Evolutionary conservation across 2,329 filamentous ascomycete species (phyloP), one percentile per base, ranked within the genome.

Genomic region (Ophiocordyceps camponoti-leonardi): DNA sequence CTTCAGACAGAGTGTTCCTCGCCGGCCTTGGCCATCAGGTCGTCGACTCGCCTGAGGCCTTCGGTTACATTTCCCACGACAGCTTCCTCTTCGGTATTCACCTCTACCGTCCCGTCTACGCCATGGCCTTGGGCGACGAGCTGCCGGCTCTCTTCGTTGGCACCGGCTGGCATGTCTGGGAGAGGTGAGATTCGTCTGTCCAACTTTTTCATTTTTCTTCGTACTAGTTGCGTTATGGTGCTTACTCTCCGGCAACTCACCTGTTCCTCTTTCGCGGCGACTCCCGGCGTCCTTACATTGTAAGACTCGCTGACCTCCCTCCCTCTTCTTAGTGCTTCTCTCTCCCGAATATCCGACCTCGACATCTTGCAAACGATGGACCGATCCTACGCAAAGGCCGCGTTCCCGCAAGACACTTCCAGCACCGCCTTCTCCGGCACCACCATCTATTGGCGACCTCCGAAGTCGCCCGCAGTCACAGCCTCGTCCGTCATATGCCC

Each of bases 81-180:
- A 71, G 74, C 0, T 55, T 85, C 1, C 63, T 81, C 2, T 84
- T 74, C 50, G 79, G 75, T 1, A 67, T 83, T 0, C 79, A 83
- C 44, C 66, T 79, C 47, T 77, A 77, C 47, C 64, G 62, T 20
- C 64, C 61, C 35, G 67, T 72, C 39, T 83, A 76, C 44, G 62
- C 69, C 20, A 56, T 65, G 6, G 66, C 76, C 0, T 59, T 84
- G 2, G 52, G 61, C 2, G 54, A 58, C 0, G 50, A 59, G 1
- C 51, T 66, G 1, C 79, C 79, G 0, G 67, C 62, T 0, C 53
- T 81, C 2, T 73, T 78, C 13, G 65, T 83, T 14, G 79, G 79
- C 0, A 79, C 73, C 0, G 62, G 64, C 0, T 69, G 66, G 54
- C 61, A 67, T 10, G 62, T 65, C 1, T 77, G 73, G 69, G 67